Base-by-base conservation (phyloP, 257 asterid genomes). In the Coffea canephora region DNA sequence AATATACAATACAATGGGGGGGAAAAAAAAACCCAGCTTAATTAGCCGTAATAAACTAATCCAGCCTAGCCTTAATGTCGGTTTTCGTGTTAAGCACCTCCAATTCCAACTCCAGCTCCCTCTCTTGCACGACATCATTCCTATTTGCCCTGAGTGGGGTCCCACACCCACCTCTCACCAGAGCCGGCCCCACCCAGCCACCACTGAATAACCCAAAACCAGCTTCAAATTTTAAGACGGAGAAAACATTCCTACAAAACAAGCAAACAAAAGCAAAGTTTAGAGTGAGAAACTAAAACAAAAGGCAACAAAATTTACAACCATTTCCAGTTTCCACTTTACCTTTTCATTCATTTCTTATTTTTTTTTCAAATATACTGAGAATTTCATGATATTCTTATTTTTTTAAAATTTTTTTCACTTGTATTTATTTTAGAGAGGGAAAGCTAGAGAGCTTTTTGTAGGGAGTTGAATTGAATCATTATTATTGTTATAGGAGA, bases 151-250 rank as follows among this genome's bases (percentile, higher is more conserved):
- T 74, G 36, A 8, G 74, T 23, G 10, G 67, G 57, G 73, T 79
- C 64, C 82, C 84, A 70, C 79, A n/a, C n/a, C 80, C 77, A 9
- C 57, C 77, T 15, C 75, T 61, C 19, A 15, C 54, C 25, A 74
- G 5, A 54, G 21, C 65, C 65, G 23, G 8, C 34, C 14, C 10
- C 27, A 2, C 55, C 19, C 72, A 11, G 46, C 71, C 27, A 49
- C 62, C 39, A 36, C 3, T 52, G 10, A 19, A 45, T 18, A 59
- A 74, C 36, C 21, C 36, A 0, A 16, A 9, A 49, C 16, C 31
- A 50, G 21, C 0, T 11, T 76, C 54, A 65, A 78, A 54, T 69
- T 50, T 81, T 45, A 80, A 82, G 89, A 86, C 83, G 65, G 84
- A 79, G 86, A 79, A 61, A 62, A 46, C 31, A 79, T 27, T 27